phyloP scores from a whole-genome alignment of 192 early-diverging fungal species.

The Chytriomyces sp. region DNA sequence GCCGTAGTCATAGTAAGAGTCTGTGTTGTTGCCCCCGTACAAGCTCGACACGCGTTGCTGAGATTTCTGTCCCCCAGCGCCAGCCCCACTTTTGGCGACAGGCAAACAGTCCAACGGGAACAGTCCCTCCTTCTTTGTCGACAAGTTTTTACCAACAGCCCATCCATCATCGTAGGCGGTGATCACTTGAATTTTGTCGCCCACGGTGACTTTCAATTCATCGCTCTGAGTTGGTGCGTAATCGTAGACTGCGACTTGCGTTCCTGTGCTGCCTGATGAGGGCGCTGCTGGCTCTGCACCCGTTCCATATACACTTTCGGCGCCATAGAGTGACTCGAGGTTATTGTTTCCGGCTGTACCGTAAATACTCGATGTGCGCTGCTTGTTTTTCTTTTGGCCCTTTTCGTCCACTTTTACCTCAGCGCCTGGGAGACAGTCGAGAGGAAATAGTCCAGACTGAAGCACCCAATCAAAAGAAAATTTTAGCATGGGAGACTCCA shows the following conservation, averaged over 20 bases:
- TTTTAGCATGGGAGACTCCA: background rate
- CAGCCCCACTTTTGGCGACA: background rate
- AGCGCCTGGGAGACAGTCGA: conserved; percentile 14
- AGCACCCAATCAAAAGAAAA: no score
- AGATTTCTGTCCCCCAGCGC: background rate
- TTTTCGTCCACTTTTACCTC: background rate
- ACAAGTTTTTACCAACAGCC: conserved; percentile 28
- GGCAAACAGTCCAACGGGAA: conserved; percentile 21
- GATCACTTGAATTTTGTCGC: conserved; percentile 20
- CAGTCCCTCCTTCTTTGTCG: conserved; percentile 8
- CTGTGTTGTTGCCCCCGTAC: background rate
- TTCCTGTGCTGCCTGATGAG: background rate
- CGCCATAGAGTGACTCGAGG: background rate
- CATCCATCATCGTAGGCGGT: conserved; percentile 25
- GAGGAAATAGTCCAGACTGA: conserved; percentile 23
- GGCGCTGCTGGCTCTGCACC: background rate
- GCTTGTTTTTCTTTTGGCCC: conserved; percentile 18
- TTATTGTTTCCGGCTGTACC: background rate
- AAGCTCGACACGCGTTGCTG: background rate
- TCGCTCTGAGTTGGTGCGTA: conserved; percentile 10
- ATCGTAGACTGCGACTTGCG: conserved; percentile 21
- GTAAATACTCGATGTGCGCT: conserved; percentile 14
- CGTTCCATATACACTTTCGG: background rate
- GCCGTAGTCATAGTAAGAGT: background rate
- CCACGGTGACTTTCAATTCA: conserved; percentile 7